A percentile compares a stretch with the other conserved stretches of the same genome.
These are phyloP conservation scores for Aureobasidium leucospermi DNA, from an alignment of 2,329 filamentous ascomycete species.

Conservation along the genomic window DNA sequence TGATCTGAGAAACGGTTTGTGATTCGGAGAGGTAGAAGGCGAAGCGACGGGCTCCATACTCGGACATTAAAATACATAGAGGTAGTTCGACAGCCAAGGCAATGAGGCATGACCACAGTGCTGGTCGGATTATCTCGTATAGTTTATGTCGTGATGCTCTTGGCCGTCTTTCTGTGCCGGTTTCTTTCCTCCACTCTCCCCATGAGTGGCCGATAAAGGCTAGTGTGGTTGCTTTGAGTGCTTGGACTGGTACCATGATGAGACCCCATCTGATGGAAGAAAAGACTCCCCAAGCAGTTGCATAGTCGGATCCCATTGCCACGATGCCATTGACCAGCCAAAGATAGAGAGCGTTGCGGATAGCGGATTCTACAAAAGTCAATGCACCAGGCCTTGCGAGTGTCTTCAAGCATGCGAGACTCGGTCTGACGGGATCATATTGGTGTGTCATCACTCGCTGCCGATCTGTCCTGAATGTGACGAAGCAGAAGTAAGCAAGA, in stretches of 20 bases:
- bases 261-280: constrained; percentile 68
- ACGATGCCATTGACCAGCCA: constrained; percentile 63
- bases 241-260: constrained; percentile 64
- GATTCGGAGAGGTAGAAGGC: constrained; percentile 55
- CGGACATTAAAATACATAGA: constrained; percentile 54
- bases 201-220: constrained; percentile 61
- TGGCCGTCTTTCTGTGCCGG: constrained; percentile 24
- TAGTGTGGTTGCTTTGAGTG: constrained; percentile 57
- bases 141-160: constrained; percentile 19
- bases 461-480: constrained; percentile 24
- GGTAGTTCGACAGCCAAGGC: constrained; percentile 55
- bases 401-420: constrained; percentile 38
- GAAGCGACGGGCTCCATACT: constrained; percentile 53
- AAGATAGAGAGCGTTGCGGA: constrained; percentile 63
- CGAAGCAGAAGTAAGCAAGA: constrained; percentile 52
- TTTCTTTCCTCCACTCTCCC: constrained; percentile 43
- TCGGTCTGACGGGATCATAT: constrained; percentile 26
- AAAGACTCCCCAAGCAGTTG: constrained; percentile 67
- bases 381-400: constrained; percentile 51
- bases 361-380: constrained; percentile 57
- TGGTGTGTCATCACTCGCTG: background rate
- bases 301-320: constrained; percentile 55
- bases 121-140: constrained; percentile 42
- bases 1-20: constrained; percentile 51
- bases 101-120: constrained; percentile 45